These are phyloP conservation scores for Phytophthora chlamydospora DNA, from an alignment of 352 stramenopile species.

Conservation along the genomic window DNA sequence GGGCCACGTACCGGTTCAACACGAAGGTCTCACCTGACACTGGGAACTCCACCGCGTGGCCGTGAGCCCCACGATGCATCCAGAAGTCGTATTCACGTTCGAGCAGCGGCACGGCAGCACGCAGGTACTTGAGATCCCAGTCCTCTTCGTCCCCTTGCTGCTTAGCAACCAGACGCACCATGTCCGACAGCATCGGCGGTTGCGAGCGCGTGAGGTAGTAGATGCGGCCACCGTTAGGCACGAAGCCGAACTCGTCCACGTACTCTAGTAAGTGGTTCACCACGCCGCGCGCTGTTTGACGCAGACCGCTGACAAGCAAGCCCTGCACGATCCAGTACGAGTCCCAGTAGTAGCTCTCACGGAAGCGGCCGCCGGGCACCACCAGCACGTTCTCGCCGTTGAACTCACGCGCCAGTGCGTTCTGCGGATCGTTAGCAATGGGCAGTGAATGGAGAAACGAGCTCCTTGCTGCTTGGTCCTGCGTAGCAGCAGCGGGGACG, in stretches of 20 bases:
- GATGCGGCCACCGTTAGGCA: constrained; percentile 89
- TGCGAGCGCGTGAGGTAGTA: constrained; percentile 93
- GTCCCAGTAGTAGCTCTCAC: constrained; percentile 95
- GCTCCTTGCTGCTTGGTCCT: constrained; percentile 16
- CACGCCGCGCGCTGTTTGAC: constrained; percentile 70
- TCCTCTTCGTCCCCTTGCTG: constrained; percentile 33
- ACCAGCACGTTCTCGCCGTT: constrained; percentile 66
- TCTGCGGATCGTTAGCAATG: constrained; percentile 13
- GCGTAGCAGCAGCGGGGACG: constrained; percentile 12
- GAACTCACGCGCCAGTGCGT: constrained; percentile 19
- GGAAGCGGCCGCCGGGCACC: constrained; percentile 89
- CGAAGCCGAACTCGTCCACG: constrained; percentile 84
- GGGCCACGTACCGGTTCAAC: constrained; percentile 80
- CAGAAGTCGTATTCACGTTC: constrained; percentile 85
- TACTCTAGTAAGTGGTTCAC: constrained; percentile 90
- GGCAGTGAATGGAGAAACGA: constrained; percentile 47
- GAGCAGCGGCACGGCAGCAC: constrained; percentile 55
- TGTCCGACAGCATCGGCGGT: constrained; percentile 91
- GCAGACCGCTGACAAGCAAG: constrained; percentile 80
- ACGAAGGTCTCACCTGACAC: constrained; percentile 35
- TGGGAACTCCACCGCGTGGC: constrained; percentile 58
- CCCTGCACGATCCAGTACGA: constrained; percentile 93
- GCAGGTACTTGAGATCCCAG: constrained; percentile 58
- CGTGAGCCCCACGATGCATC: constrained; percentile 67
- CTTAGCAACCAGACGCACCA: constrained; percentile 66